Conservation (phyloP, 2,329 filamentous ascomycete species). For the Arachnopeziza araneosa region DNA sequence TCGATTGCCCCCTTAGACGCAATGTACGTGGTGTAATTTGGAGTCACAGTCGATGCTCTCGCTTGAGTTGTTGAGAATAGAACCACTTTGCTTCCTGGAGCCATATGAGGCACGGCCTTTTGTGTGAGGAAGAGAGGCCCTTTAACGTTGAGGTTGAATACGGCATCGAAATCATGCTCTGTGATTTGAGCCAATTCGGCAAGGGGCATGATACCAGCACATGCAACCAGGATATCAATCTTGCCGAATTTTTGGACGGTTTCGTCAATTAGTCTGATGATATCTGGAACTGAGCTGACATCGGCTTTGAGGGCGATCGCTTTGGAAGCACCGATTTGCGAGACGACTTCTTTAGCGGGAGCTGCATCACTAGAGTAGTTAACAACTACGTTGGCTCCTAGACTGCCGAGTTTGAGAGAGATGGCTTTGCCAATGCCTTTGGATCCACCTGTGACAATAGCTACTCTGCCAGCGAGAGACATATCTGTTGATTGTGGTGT, state of each 20-base stretch:
- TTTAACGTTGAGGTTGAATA: constrained; percentile 50
- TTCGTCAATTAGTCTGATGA: constrained; percentile 43
- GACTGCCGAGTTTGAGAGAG: constrained; percentile 49
- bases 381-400: constrained; percentile 52
- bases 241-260: constrained; percentile 46
- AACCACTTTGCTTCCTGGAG: constrained; percentile 42
- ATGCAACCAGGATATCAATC: constrained; percentile 54
- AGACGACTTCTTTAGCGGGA: constrained; percentile 44
- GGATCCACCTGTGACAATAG: constrained; percentile 36
- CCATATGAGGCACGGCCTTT: constrained; percentile 48
- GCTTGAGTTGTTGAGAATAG: constrained; percentile 44
- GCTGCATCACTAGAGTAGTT: constrained; percentile 47
- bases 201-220: constrained; percentile 48
- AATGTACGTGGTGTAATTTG: constrained; percentile 41
- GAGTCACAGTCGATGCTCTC: constrained; percentile 33
- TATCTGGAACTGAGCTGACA: constrained; percentile 39
- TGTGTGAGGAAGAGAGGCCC: constrained; percentile 48
- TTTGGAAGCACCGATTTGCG: constrained; percentile 41
- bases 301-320: constrained; percentile 53
- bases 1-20: constrained; percentile 49
- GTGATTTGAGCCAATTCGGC: constrained; percentile 43
- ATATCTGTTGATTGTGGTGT: not conserved
- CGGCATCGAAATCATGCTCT: constrained; percentile 45
- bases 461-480: constrained; percentile 25
- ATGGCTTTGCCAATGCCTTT: constrained; percentile 57